Conservation (phyloP, 345 rosid genomes). For the Melastoma malabathricum region DNA sequence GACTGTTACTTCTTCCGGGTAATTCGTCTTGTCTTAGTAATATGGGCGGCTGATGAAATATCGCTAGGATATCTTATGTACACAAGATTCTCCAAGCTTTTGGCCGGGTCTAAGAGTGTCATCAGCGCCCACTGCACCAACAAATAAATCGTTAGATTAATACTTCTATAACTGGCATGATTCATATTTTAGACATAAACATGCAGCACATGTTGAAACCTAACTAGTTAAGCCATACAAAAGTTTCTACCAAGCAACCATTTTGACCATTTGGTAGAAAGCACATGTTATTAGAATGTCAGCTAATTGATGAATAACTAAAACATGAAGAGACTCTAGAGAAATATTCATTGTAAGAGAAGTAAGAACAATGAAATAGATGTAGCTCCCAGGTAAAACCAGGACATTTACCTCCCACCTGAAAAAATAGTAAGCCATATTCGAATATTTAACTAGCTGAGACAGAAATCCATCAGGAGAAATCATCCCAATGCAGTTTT, state of each 20-base stretch:
- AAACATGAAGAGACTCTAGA: too few relatives aligned
- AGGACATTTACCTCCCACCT: too few relatives aligned
- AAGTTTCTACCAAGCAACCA: too few relatives aligned
- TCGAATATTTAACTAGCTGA: constrained; percentile 29
- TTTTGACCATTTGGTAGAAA: too few relatives aligned
- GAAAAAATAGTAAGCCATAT: not conserved
- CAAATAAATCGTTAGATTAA: not conserved
- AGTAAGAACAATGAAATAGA: too few relatives aligned
- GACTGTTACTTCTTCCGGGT: constrained; percentile 61
- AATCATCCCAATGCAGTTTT: constrained; percentile 54
- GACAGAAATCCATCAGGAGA: constrained; percentile 68
- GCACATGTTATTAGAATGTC: too few relatives aligned
- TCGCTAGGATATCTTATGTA: constrained; percentile 50
- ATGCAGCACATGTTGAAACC: too few relatives aligned
- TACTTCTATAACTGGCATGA: not conserved
- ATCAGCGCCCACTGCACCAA: constrained; percentile 74
- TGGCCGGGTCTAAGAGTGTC: constrained; percentile 73
- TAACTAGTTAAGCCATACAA: too few relatives aligned
- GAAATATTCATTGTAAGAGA: too few relatives aligned
- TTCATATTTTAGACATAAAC: not conserved
- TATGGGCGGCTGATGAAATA: constrained; percentile 37
- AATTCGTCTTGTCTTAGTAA: constrained; percentile 48
- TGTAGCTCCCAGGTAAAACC: too few relatives aligned
- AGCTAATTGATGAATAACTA: too few relatives aligned
- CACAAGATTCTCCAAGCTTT: constrained; percentile 52